Evolutionary conservation across 139 green algal species (phyloP), one percentile per base, ranked within the genome.

Genomic region (Haematococcus lacustris): DNA sequence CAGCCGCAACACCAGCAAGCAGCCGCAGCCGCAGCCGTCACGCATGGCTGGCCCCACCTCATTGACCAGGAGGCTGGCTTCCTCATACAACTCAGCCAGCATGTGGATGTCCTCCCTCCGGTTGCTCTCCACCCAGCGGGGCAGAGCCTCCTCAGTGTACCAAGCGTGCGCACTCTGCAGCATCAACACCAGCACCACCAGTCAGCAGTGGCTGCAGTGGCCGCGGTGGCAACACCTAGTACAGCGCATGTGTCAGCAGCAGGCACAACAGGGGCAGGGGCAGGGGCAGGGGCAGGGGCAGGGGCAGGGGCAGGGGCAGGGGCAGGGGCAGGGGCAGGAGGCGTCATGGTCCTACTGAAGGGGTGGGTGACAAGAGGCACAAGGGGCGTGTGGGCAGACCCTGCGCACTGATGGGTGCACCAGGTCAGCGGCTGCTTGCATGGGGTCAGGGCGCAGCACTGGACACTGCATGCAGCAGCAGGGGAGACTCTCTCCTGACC

Each of bases 131-230:
- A 53, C 76, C 41, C 61, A 82, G 0, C 35, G 37, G 3, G 60
- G 60, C 13, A 38, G 23, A 28, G 66, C 79, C 40, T 84, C 79
- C 39, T 79, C 38, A 6, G 7, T 37, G 41, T 67, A 84, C 79
- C 79, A 84, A 3, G 2, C 21, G 26, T 64, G 33, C 23, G 53
- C 53, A 4, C 23, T 26, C 53, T 64, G 61, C 4, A 40, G 4
- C n/a, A 39, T 43, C 3, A 30, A 67, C 53, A 30, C 17, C 17
- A 17, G 32, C 53, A 63, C 53, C n/a, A 63, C 17, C 26, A 30
- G n/a, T n/a, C n/a, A n/a, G n/a, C n/a, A n/a, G n/a, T n/a, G n/a
- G n/a, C n/a, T n/a, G n/a, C n/a, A n/a, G n/a, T n/a, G n/a, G 47
- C 21, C 13, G 17, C 47, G 21, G 47, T 13, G 13, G 47, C 13